Base-by-base conservation (phyloP, 306 rosid genomes). In the Citrullus colocynthis region DNA sequence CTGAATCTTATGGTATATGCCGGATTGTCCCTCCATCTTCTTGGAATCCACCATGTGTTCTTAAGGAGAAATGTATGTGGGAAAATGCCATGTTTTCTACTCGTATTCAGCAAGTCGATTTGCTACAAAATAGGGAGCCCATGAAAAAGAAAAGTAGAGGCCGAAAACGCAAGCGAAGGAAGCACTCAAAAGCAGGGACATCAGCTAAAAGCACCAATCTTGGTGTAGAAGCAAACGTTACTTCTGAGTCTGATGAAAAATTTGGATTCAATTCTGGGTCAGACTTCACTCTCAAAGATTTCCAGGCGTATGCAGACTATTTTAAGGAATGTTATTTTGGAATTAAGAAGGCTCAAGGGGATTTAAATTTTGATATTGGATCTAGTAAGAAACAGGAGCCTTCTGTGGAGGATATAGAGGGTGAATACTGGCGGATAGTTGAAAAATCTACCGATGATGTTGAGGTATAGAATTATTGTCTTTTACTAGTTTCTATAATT, bases 341-440 rank as follows among this genome's bases (percentile, higher is more conserved):
- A 69, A 76, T 69, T 83, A 86, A 83, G 63, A 92, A 84, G 39
- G 73, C 73, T 37, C 80, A 64, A 49, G 88, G 64, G 64, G 85
- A 83, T 56, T 65, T 66, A 54, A 75, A 78, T 80, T 32, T 59
- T 44, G 65, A 81, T 71, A 81, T 61, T 82, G 81, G 78, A 66
- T 51, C 73, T 66, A 75, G 59, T 41, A 84, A 80, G 65, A 83
- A 64, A 83, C 74, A 82, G 87, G 82, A 87, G 51, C 91, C 90
- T 66, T 88, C 96, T 34, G 93, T 82, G 80, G 96, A 88, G 81
- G 92, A 88, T 66, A 91, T 95, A 63, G 99, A 95, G 86, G 99
- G 99, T 81, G 99, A 95, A 84, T 95, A 95, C 87, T 92, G 98
- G 99, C 87, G 98, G 59, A 89, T 95, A 85, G 84, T 95, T 75